Percentiles rank a stretch among this genome's conserved stretches.
Conservation (phyloP, 352 stramenopile genomes). For the Phytophthora cactorum region DNA sequence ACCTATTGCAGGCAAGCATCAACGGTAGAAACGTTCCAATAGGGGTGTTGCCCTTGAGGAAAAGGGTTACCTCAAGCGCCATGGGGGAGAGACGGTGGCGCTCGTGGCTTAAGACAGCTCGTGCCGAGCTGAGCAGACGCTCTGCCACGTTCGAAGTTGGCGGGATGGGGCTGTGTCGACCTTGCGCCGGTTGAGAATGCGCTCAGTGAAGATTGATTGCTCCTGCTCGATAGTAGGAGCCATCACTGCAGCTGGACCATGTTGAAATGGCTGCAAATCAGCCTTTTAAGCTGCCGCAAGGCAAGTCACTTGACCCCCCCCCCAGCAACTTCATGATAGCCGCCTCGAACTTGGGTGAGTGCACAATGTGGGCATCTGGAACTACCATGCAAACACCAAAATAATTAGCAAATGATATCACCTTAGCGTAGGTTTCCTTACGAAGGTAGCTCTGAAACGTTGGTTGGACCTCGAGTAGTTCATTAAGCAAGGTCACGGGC, state of each 20-base stretch:
- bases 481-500: conserved; percentile 3
- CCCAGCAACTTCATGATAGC: conserved; percentile 7
- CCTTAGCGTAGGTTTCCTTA: not conserved
- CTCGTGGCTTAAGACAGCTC: conserved; percentile 2
- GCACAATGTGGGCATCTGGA: not conserved
- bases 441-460: too few relatives aligned
- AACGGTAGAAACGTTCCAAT: not conserved
- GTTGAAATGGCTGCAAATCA: not conserved
- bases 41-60: not conserved
- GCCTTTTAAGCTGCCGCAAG: not conserved
- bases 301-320: not conserved
- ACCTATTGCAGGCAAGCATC: not conserved
- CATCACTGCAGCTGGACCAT: not conserved
- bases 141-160: not conserved
- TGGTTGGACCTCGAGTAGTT: not conserved
- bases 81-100: not conserved
- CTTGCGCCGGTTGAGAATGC: conserved; percentile 4
- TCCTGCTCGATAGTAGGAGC: not conserved
- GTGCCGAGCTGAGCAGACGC: conserved; percentile 6
- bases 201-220: not conserved
- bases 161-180: not conserved
- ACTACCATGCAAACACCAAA: not conserved
- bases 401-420: not conserved
- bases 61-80: not conserved
- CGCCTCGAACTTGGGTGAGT: conserved; percentile 6